A percentile compares a stretch with the other conserved stretches of the same genome.
phyloP scores from a whole-genome alignment of 306 rosid species.

The Mimosa bimucronata region DNA sequence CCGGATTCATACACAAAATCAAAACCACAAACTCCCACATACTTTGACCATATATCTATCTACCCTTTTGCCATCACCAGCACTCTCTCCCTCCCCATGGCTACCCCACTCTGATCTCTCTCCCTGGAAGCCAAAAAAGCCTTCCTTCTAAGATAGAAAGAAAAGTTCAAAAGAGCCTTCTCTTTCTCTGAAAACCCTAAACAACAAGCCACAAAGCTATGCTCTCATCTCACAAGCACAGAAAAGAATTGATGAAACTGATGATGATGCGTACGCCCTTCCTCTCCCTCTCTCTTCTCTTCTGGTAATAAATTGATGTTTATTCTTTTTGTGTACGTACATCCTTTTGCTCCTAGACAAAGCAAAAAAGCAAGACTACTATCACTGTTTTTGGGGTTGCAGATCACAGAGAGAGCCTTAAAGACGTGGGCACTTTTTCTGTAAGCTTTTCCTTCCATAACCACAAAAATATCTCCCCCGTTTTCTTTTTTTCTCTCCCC shows the following conservation, averaged over 20 bases:
- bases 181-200: constrained; percentile 56
- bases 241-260: background rate
- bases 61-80: background rate
- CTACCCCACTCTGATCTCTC: constrained; percentile 58
- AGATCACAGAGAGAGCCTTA: constrained; percentile 43
- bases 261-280: background rate
- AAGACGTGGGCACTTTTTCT: constrained; percentile 47
- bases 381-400: constrained; percentile 37
- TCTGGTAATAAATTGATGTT: constrained; percentile 43
- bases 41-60: constrained; percentile 47
- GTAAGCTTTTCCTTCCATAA: too few species aligned
- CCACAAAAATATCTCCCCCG: constrained; percentile 29
- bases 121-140: constrained; percentile 44
- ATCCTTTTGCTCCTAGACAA: too few species aligned
- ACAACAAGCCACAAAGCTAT: constrained; percentile 3
- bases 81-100: constrained; percentile 23
- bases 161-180: background rate
- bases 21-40: constrained; percentile 52
- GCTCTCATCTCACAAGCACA: background rate
- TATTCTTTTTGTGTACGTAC: constrained; percentile 42
- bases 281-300: constrained; percentile 2
- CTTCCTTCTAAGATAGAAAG: constrained; percentile 42
- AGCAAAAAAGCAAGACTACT: constrained; percentile 42
- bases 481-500: constrained; percentile 10
- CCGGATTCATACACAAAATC: constrained; percentile 45